Evolutionary conservation across 768 basidiomycete genomes (phyloP).

Genomic region (Xerocomellus dryophilus): DNA sequence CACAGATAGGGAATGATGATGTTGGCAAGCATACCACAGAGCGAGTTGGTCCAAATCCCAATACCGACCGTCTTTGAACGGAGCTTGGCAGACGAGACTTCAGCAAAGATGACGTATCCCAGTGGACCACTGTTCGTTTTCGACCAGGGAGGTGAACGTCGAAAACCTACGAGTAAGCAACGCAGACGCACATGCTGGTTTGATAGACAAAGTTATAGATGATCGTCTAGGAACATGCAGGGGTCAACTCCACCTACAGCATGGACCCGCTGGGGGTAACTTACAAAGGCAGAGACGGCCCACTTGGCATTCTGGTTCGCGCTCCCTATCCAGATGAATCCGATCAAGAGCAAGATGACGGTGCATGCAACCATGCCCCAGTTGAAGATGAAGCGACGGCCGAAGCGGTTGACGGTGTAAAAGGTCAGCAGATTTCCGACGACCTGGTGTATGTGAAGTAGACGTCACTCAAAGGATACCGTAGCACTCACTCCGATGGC

Average conservation of each 20-base stretch:
- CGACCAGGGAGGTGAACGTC: neutral
- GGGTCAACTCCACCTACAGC: neutral
- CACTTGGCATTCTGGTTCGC: constrained; percentile 15
- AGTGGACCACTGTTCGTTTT: constrained; percentile 22
- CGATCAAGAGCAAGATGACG: constrained; percentile 23
- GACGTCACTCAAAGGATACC: neutral
- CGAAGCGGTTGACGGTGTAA: constrained; percentile 23
- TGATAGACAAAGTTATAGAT: constrained; percentile 33
- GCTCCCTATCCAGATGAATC: constrained; percentile 27
- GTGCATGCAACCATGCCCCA: constrained; percentile 28
- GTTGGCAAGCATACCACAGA: constrained; percentile 26
- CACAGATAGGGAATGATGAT: constrained; percentile 30
- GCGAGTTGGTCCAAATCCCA: constrained; percentile 25
- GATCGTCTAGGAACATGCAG: constrained; percentile 16
- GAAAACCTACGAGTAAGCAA: too few relatives aligned
- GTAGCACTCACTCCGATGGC: constrained; percentile 23
- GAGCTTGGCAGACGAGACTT: constrained; percentile 30
- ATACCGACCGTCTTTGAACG: constrained; percentile 31
- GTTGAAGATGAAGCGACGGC: constrained; percentile 27
- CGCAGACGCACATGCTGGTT: constrained; percentile 20
- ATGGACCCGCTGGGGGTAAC: neutral
- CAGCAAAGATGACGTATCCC: constrained; percentile 28
- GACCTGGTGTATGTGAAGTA: constrained; percentile 15
- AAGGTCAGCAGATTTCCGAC: constrained; percentile 28
- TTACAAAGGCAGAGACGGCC: constrained; percentile 23